Percentiles rank a stretch among this genome's conserved stretches.
These are phyloP conservation scores for Orychophragmus violaceus DNA, from an alignment of 345 rosid species.

Conservation along the genomic window DNA sequence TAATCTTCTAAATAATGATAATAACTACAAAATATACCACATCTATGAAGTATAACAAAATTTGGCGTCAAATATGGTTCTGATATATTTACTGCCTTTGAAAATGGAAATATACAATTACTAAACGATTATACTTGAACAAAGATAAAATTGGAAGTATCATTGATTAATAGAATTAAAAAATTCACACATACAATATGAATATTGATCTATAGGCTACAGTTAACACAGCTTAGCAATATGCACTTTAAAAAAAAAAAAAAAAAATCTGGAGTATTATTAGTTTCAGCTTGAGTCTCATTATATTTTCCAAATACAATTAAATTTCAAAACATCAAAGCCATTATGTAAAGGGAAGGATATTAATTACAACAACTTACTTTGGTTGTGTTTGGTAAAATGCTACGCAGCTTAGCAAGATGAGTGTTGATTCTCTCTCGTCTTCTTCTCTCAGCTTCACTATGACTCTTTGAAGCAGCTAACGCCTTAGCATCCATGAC, in stretches of 20 bases:
- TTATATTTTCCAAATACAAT: not conserved
- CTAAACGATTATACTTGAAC: not conserved
- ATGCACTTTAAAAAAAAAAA: no score
- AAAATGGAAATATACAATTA: not conserved
- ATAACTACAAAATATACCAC: not conserved
- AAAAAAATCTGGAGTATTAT: not conserved
- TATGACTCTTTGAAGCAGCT: slow-evolving; percentile 96
- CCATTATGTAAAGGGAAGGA: not conserved
- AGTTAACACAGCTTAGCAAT: no score
- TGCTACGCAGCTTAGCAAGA: slow-evolving; percentile 83
- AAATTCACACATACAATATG: not conserved
- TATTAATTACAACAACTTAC: slow-evolving; percentile 45
- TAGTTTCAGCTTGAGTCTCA: not conserved
- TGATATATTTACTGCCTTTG: not conserved
- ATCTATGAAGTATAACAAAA: not conserved
- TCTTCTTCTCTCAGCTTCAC: slow-evolving; percentile 96
- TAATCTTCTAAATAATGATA: not conserved
- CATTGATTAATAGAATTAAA: not conserved
- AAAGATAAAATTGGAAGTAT: not conserved
- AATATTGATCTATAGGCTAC: not conserved
- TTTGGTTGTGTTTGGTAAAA: slow-evolving; percentile 93
- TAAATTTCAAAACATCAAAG: not conserved
- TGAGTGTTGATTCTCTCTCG: slow-evolving; percentile 95
- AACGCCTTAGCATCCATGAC: slow-evolving; percentile 97
- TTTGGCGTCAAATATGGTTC: not conserved